phyloP scores from a whole-genome alignment of 1,284 basidiomycete species.

The Psilocybe mexicana region DNA sequence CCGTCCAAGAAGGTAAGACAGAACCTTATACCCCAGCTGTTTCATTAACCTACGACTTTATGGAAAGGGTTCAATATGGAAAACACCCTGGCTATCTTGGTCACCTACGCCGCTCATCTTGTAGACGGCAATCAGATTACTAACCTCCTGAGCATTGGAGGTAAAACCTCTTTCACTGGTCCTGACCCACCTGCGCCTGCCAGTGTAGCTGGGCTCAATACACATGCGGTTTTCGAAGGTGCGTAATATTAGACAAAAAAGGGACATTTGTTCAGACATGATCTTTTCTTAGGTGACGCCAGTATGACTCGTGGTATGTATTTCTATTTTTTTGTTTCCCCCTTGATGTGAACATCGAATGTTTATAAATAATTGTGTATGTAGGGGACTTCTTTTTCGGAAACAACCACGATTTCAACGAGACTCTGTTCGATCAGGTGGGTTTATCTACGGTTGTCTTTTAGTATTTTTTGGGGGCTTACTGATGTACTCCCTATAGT shows the following conservation, averaged over 20 bases:
- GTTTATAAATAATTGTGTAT: not conserved
- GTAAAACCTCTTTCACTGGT: slow-evolving; percentile 25
- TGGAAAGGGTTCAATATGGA: slow-evolving; percentile 17
- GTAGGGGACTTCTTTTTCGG: slow-evolving; percentile 25
- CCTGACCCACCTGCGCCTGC: slow-evolving; percentile 24
- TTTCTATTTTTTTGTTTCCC: not conserved
- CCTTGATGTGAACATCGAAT: not conserved
- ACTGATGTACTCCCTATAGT: not conserved
- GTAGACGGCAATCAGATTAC: slow-evolving; percentile 29
- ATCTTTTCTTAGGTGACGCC: slow-evolving; percentile 8
- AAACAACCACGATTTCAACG: slow-evolving; percentile 22
- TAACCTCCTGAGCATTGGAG: slow-evolving; percentile 28
- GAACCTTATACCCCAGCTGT: not conserved
- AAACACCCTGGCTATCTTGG: slow-evolving; percentile 19
- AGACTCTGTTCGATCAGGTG: slow-evolving; percentile 24
- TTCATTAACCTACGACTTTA: not conserved
- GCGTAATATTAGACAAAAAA: not conserved
- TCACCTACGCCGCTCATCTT: slow-evolving; percentile 26
- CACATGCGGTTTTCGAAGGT: slow-evolving; percentile 22
- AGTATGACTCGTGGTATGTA: slow-evolving; percentile 17
- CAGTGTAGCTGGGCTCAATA: slow-evolving; percentile 15
- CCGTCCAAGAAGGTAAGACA: slow-evolving; percentile 19
- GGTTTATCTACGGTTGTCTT: not conserved
- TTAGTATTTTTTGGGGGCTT: not conserved
- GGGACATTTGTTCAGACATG: not conserved